Conservation (phyloP, 1,284 basidiomycete genomes). For the Naganishia cerealis region DNA sequence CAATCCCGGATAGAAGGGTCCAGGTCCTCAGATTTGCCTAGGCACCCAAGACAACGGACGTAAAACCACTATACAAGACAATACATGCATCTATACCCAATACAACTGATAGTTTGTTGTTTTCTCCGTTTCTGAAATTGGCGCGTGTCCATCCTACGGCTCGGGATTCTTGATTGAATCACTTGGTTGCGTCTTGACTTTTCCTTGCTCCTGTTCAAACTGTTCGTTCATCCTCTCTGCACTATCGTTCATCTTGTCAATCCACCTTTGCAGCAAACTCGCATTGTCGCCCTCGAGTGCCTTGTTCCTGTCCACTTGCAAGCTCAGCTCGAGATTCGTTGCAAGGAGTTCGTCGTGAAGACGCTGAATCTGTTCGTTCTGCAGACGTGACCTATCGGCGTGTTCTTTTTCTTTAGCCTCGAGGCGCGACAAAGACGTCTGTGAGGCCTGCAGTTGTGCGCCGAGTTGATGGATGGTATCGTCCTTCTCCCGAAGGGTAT, state of each 20-base stretch:
- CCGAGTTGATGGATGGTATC: conserved; percentile 57
- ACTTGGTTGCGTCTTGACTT: not conserved
- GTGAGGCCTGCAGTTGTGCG: conserved; percentile 3
- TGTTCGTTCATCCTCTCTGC: conserved; percentile 92
- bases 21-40: not conserved
- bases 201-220: conserved; percentile 47
- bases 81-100: not conserved
- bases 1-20: conserved; percentile 28
- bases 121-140: not conserved
- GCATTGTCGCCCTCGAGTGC: conserved; percentile 88
- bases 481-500: conserved; percentile 88
- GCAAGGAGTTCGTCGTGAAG: conserved; percentile 92
- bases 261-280: conserved; percentile 87
- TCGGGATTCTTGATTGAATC: not conserved
- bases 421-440: conserved; percentile 3
- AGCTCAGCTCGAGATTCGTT: conserved; percentile 81
- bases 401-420: conserved; percentile 21
- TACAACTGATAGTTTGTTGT: not conserved
- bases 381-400: conserved; percentile 14
- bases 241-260: conserved; percentile 88
- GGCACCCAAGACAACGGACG: not conserved
- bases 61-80: not conserved
- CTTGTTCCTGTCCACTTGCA: conserved; percentile 82
- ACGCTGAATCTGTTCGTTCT: conserved; percentile 60
- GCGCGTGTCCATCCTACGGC: not conserved